Evolutionary conservation across 495 filamentous ascomycete species (phyloP).

Genomic region (Penicillium cataractarum): DNA sequence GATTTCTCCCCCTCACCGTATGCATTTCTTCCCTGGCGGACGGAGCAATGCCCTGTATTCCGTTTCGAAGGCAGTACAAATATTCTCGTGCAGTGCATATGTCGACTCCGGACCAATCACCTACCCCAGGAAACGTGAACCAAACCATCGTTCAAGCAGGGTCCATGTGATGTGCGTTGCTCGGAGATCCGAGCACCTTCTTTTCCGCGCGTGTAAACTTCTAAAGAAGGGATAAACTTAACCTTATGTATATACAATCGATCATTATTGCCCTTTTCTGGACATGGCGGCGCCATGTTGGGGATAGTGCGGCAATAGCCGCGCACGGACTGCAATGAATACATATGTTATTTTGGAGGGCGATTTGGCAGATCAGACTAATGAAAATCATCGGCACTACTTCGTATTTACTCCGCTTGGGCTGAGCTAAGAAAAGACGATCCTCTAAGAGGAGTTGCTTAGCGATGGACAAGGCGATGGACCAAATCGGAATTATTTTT

Average conservation of each 20-base stretch:
- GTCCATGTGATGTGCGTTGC: background rate
- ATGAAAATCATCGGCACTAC: too few relatives aligned
- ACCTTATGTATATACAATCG: background rate
- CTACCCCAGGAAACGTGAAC: background rate
- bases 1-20: background rate
- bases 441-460: too few relatives aligned
- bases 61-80: background rate
- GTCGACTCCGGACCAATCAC: too few relatives aligned
- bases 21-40: background rate
- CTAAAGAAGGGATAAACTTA: background rate
- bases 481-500: too few relatives aligned
- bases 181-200: conserved; percentile 1
- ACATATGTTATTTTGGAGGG: background rate
- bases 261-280: background rate
- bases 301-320: conserved; percentile 10
- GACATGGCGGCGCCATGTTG: background rate
- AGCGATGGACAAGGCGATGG: too few relatives aligned
- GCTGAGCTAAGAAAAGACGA: background rate
- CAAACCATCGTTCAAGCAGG: background rate
- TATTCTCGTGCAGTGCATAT: too few relatives aligned
- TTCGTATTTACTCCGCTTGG: too few relatives aligned
- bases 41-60: background rate
- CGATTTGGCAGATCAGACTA: background rate
- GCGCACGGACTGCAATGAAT: conserved; percentile 15
- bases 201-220: conserved; percentile 3